Conservation (phyloP, 306 rosid genomes). For the Vigna reflexopilosa region DNA sequence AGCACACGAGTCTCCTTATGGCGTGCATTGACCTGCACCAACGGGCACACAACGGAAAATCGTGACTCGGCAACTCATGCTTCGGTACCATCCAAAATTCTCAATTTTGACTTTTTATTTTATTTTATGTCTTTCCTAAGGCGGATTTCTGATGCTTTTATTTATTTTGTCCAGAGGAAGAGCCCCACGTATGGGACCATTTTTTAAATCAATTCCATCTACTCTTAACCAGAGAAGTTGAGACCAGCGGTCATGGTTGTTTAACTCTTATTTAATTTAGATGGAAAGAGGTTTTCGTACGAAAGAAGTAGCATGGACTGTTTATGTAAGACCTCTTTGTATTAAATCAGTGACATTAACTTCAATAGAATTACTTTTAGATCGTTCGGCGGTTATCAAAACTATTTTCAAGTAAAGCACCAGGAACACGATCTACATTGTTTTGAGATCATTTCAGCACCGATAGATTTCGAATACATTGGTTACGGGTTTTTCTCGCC, state of each 20-base stretch:
- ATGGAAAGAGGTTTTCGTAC: not conserved
- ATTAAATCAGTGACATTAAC: not conserved
- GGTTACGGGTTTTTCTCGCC: not conserved
- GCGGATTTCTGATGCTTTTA: not conserved
- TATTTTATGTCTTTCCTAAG: not conserved
- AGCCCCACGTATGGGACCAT: constrained; percentile 21
- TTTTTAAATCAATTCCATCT: not conserved
- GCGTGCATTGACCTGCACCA: not conserved
- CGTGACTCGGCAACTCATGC: not conserved
- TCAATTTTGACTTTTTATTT: constrained; percentile 1
- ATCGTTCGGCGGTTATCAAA: not conserved
- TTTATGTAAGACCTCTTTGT: not conserved
- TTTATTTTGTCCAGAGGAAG: not conserved
- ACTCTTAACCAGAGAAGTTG: not conserved
- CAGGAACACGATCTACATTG: not conserved
- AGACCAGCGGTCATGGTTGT: not conserved
- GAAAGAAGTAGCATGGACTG: not conserved
- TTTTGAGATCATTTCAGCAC: not conserved
- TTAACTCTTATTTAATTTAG: not conserved
- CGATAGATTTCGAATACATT: not conserved
- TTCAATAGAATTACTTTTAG: not conserved
- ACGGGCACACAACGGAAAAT: not conserved
- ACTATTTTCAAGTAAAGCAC: not conserved
- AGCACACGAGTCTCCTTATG: not conserved
- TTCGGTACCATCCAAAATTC: not conserved